Conservation (phyloP, 345 rosid genomes). For the Odontarrhena argentea region DNA sequence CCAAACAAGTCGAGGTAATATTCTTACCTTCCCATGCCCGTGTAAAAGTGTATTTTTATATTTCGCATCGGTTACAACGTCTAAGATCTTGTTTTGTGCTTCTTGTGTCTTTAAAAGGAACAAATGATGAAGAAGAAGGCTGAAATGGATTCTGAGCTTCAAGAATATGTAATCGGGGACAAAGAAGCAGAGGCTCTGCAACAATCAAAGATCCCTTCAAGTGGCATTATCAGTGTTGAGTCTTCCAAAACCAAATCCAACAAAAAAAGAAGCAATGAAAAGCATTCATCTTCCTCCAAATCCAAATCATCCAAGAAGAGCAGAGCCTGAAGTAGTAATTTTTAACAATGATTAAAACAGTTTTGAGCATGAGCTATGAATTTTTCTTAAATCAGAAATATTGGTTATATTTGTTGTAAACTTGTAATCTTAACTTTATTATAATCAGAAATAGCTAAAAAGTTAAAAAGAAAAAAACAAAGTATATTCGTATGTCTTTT, state of each 20-base stretch:
- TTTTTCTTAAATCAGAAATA: not conserved
- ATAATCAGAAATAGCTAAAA: not conserved
- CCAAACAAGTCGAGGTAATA: slow-evolving; percentile 78
- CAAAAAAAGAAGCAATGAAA: slow-evolving; percentile 63
- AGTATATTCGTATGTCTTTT: not conserved
- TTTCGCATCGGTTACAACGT: slow-evolving; percentile 46
- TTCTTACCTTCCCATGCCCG: not conserved
- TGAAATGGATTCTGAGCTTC: slow-evolving; percentile 58
- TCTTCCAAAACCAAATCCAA: slow-evolving; percentile 36
- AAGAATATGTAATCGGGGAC: slow-evolving; percentile 66
- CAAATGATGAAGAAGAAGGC: slow-evolving; percentile 57
- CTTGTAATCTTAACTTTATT: slow-evolving; percentile 25
- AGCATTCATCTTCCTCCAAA: slow-evolving; percentile 41
- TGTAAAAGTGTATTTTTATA: not conserved
- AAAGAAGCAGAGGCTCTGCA: slow-evolving; percentile 67
- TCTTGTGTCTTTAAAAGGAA: slow-evolving; percentile 44
- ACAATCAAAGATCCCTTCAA: slow-evolving; percentile 53
- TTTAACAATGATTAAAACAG: slow-evolving; percentile 8
- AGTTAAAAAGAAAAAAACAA: not conserved
- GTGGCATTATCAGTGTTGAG: slow-evolving; percentile 68
- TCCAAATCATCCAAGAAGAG: slow-evolving; percentile 64
- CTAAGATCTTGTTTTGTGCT: slow-evolving; percentile 50
- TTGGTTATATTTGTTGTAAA: slow-evolving; percentile 30
- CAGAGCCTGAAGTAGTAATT: slow-evolving; percentile 40
- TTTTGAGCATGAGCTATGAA: slow-evolving; percentile 17